Evolutionary conservation across 768 basidiomycete genomes (phyloP).

Genomic region (Trametes meyenii): DNA sequence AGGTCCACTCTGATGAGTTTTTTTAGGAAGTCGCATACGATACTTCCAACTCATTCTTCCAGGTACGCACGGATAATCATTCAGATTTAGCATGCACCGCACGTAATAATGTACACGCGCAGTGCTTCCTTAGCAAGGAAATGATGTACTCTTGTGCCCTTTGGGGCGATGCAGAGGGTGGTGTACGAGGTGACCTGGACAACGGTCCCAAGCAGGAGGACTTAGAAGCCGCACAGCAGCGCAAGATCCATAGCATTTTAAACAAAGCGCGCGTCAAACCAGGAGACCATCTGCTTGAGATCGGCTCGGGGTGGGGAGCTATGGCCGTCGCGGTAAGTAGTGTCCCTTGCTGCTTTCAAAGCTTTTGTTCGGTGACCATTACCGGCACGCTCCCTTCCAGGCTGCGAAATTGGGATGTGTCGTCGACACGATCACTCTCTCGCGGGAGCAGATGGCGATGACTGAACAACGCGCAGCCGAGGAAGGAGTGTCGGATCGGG

Average conservation of each 20-base stretch:
- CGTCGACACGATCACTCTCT: constrained; percentile 47
- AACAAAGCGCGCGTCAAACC: constrained; percentile 43
- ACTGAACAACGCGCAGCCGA: constrained; percentile 40
- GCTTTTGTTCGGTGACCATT: not conserved
- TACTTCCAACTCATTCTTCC: constrained; percentile 84
- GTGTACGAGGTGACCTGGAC: constrained; percentile 66
- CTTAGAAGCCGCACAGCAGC: constrained; percentile 42
- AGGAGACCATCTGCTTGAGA: constrained; percentile 49
- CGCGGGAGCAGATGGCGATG: constrained; percentile 41
- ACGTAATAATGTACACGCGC: not conserved
- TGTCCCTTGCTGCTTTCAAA: not conserved
- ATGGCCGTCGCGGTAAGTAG: constrained; percentile 40
- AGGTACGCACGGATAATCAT: constrained; percentile 39
- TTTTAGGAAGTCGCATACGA: constrained; percentile 67
- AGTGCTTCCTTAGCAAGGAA: constrained; percentile 78
- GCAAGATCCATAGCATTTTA: constrained; percentile 46
- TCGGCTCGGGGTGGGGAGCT: constrained; percentile 54
- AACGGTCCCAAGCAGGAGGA: constrained; percentile 34
- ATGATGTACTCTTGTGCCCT: constrained; percentile 93
- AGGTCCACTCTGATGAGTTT: not conserved
- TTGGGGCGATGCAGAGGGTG: constrained; percentile 74
- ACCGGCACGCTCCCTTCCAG: constrained; percentile 16
- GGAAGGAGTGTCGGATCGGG: constrained; percentile 33
- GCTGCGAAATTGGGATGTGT: constrained; percentile 46
- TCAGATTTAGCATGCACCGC: too few relatives aligned